Conservation (phyloP, 805 yeast species). For the Yamadazyma endophytica region DNA sequence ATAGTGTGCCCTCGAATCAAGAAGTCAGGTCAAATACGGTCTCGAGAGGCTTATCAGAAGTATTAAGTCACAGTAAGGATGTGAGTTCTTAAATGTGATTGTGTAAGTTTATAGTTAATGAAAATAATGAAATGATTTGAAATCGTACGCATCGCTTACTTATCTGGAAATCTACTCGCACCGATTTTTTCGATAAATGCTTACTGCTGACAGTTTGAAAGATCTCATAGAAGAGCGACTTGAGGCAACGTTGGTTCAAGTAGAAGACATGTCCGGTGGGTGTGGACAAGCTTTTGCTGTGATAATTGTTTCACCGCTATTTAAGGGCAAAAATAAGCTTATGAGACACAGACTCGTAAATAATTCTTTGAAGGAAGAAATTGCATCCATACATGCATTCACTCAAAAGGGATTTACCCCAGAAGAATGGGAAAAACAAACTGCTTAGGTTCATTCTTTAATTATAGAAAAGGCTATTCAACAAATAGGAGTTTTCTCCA, state of each 20-base stretch:
- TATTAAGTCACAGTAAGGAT: too few relatives aligned
- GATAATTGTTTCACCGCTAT: constrained; percentile 67
- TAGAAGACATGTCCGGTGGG: constrained; percentile 82
- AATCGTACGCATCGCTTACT: background rate
- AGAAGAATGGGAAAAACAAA: constrained; percentile 67
- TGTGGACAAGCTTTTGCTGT: constrained; percentile 98
- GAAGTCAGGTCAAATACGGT: constrained; percentile 27
- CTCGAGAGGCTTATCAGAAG: constrained; percentile 27
- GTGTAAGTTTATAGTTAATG: constrained; percentile 5
- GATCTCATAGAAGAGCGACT: constrained; percentile 50
- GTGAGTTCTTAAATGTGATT: too few relatives aligned
- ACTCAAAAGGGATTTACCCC: constrained; percentile 87
- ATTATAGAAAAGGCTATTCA: background rate
- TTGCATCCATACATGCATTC: constrained; percentile 87
- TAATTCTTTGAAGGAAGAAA: constrained; percentile 73
- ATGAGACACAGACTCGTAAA: constrained; percentile 87
- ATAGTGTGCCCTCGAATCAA: constrained; percentile 16
- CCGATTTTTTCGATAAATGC: background rate
- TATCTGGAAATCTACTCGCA: background rate
- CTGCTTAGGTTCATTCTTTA: constrained; percentile 1
- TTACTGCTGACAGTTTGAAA: constrained; percentile 42
- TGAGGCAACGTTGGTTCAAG: constrained; percentile 62
- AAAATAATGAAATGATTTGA: background rate
- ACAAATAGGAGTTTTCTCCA: constrained; percentile 1
- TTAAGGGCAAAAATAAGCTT: constrained; percentile 78